Base-by-base conservation (phyloP, 2,329 filamentous ascomycete genomes). In the Diaporthe citri region DNA sequence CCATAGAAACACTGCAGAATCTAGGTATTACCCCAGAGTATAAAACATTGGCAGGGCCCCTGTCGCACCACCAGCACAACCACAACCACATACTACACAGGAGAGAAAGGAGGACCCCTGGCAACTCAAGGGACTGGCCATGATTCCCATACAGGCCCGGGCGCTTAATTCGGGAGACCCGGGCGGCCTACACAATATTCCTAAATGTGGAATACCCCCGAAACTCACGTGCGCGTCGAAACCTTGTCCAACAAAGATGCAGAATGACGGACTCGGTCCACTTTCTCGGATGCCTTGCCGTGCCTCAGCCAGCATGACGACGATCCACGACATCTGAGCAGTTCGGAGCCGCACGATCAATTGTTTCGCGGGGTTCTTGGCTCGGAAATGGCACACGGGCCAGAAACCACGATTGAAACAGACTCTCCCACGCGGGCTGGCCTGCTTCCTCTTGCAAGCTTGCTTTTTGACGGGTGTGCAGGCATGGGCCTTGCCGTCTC, bases 401-500 rank as follows among this genome's bases (percentile, higher is more conserved):
- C 64, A 52, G 46, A 39, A 34, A 67, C 22, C 34, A 39, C 12
- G 28, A 52, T 52, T 67, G 64, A 52, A 52, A 67, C 64, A 52
- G 48, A 25, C 46, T 4, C 46, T 34, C 15, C 43, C 46, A 25
- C 62, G 46, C 64, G 64, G 31, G 64, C 17, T 52, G 46, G 46
- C 31, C 6, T 36, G 62, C 31, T 66, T 17, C 46, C 46, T 67
- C 22, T 25, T 25, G 22, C 31, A 39, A 13, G 31, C 46, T 36
- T 51, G 25, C 28, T 34, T 51, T 34, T 51, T 52, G 31, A 51
- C 20, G 28, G 48, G 8, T 39, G 7, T 39, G 46, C 64, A 67
- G 64, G 64, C 64, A 67, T 67, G 34, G 64, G 64, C 64, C 64
- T 67, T 67, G 46, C 64, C 64, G 64, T 67, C 64, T 67, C 64